Evolutionary conservation across 192 early-diverging fungal species (phyloP).

Genomic region (Geranomyces michiganensis): DNA sequence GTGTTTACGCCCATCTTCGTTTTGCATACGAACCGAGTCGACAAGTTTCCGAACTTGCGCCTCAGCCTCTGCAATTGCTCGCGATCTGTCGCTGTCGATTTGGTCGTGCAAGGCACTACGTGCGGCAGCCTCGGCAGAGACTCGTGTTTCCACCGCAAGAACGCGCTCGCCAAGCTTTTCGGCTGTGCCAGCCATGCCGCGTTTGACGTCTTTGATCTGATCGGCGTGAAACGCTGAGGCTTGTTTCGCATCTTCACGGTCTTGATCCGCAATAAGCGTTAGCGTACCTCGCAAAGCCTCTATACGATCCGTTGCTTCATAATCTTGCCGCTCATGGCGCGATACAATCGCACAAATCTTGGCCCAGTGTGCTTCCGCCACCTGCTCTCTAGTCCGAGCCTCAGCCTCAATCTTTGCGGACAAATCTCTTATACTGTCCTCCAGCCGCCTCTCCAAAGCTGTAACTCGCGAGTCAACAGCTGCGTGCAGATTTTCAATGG

Average conservation of each 20-base stretch:
- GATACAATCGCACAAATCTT: conserved; percentile 36
- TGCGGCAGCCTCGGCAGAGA: neutral
- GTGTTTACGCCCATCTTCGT: conserved; percentile 29
- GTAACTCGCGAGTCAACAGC: conserved; percentile 28
- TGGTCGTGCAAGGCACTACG: neutral
- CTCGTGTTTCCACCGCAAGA: neutral
- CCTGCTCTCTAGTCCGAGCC: conserved; percentile 36
- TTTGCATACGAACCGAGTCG: neutral
- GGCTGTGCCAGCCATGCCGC: neutral
- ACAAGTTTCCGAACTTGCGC: neutral
- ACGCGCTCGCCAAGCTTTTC: neutral
- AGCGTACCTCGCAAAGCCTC: conserved; percentile 31
- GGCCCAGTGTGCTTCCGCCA: conserved; percentile 34
- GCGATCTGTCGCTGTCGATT: neutral
- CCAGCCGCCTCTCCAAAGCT: conserved; percentile 29
- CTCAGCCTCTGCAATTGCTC: neutral
- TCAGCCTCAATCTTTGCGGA: conserved; percentile 38
- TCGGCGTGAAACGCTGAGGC: conserved; percentile 15
- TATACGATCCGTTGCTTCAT: conserved; percentile 35
- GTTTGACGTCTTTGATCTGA: conserved; percentile 32
- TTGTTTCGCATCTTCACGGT: conserved; percentile 40
- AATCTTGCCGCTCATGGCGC: conserved; percentile 26
- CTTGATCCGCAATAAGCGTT: conserved; percentile 28
- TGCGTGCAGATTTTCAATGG: conserved; percentile 30
- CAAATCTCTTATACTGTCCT: conserved; percentile 33